Evolutionary conservation across 2,329 filamentous ascomycete species (phyloP).

Genomic region (Diaporthe sp.): DNA sequence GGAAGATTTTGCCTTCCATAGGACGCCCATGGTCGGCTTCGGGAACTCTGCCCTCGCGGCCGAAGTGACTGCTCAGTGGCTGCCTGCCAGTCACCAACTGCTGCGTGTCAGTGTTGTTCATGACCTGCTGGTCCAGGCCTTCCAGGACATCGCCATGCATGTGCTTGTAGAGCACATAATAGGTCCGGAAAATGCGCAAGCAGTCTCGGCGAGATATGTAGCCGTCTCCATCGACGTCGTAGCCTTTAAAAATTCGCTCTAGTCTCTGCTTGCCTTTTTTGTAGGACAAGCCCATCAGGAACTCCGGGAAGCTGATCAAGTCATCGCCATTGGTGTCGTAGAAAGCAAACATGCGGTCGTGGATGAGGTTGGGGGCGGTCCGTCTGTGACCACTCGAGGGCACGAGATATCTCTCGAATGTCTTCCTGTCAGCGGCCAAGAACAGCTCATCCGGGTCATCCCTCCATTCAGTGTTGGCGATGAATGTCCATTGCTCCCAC

Average conservation of each 20-base stretch:
- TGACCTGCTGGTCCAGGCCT: slow-evolving; percentile 82
- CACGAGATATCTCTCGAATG: slow-evolving; percentile 91
- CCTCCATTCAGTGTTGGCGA: slow-evolving; percentile 88
- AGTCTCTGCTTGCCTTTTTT: slow-evolving; percentile 78
- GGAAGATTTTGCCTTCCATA: slow-evolving; percentile 77
- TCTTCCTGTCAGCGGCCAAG: slow-evolving; percentile 90
- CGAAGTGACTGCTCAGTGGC: slow-evolving; percentile 81
- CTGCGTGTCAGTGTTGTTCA: slow-evolving; percentile 81
- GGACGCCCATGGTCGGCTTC: slow-evolving; percentile 71
- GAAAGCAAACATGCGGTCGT: slow-evolving; percentile 96
- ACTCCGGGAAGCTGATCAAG: slow-evolving; percentile 93
- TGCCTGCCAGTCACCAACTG: slow-evolving; percentile 83
- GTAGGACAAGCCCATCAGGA: slow-evolving; percentile 84
- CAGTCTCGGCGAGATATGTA: slow-evolving; percentile 90
- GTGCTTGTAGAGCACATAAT: slow-evolving; percentile 91
- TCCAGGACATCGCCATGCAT: slow-evolving; percentile 88
- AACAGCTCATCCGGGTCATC: slow-evolving; percentile 83
- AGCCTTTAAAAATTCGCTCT: slow-evolving; percentile 84
- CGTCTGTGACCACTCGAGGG: slow-evolving; percentile 86
- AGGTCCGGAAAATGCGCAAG: slow-evolving; percentile 90
- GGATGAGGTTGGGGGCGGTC: slow-evolving; percentile 87
- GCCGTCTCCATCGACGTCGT: slow-evolving; percentile 91
- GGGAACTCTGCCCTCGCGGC: slow-evolving; percentile 79
- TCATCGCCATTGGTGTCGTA: slow-evolving; percentile 94
- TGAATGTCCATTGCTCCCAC: slow-evolving; percentile 97